A percentile compares a stretch with the other conserved stretches of the same genome.
These are phyloP conservation scores for Hemisphaericaspora xylanilytica DNA, from an alignment of 1,139 yeast genomes.

Conservation along the genomic window DNA sequence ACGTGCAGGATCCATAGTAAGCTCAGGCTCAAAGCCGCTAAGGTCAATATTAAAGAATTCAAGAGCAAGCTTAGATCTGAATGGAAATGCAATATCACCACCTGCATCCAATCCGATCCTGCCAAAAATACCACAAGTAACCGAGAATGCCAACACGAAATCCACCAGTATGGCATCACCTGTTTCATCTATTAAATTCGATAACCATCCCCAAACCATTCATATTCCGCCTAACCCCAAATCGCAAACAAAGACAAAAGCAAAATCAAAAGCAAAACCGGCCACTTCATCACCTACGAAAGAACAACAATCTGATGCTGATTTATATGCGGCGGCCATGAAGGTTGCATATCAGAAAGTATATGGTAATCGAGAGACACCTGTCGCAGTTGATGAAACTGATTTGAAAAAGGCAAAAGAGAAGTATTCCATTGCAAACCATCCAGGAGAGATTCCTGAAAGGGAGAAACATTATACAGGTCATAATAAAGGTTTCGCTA, in stretches of 20 bases:
- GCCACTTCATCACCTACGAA: not conserved
- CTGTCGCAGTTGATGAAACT: not conserved
- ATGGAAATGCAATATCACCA: slow-evolving; percentile 3
- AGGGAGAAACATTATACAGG: slow-evolving; percentile 13
- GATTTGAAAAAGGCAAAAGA: not conserved
- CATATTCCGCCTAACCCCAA: slow-evolving; percentile 19
- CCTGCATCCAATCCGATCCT: not conserved
- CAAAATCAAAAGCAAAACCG: slow-evolving; percentile 4
- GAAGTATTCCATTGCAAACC: not conserved
- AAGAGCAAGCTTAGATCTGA: slow-evolving; percentile 13
- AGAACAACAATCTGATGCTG: slow-evolving; percentile 9
- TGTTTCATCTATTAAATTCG: slow-evolving; percentile 37
- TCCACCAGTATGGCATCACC: slow-evolving; percentile 20
- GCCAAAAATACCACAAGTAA: not conserved
- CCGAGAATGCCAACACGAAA: slow-evolving; percentile 6
- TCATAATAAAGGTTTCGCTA: slow-evolving; percentile 39
- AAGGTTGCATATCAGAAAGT: slow-evolving; percentile 42
- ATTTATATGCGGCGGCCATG: slow-evolving; percentile 36
- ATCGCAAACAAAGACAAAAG: slow-evolving; percentile 7
- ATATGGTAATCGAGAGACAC: slow-evolving; percentile 27
- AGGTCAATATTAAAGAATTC: slow-evolving; percentile 37
- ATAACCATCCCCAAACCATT: slow-evolving; percentile 41
- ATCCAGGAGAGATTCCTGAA: not conserved
- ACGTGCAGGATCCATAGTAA: slow-evolving; percentile 11
- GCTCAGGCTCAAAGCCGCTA: slow-evolving; percentile 24